phyloP scores from a whole-genome alignment of 2,329 filamentous ascomycete species.

The Sclerotiophoma versabilis region DNA sequence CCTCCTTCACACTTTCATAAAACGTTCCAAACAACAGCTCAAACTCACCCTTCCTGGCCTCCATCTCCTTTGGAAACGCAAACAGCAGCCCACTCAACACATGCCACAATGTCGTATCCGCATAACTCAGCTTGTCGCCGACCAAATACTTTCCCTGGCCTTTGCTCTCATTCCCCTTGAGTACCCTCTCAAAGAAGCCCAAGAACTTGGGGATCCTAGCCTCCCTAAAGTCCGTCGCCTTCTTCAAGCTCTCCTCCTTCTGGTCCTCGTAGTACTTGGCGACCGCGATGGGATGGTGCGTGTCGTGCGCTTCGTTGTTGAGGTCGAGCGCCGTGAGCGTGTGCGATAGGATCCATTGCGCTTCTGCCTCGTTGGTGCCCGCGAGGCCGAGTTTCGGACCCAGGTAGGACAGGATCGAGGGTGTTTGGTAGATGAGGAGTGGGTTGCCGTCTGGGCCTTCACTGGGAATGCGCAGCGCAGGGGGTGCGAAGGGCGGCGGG shows the following conservation, averaged over 20 bases:
- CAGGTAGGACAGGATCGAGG: conserved; percentile 77
- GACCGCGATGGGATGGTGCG: conserved; percentile 73
- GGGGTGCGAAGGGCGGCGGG: conserved; percentile 71
- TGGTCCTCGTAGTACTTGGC: conserved; percentile 76
- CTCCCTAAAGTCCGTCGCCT: conserved; percentile 64
- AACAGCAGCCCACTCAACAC: conserved; percentile 63
- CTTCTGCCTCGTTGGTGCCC: conserved; percentile 56
- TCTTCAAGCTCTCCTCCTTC: conserved; percentile 68
- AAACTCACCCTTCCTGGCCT: conserved; percentile 64
- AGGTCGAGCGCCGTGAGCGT: conserved; percentile 75
- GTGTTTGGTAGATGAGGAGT: conserved; percentile 71
- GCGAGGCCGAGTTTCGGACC: conserved; percentile 66
- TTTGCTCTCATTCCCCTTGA: conserved; percentile 64
- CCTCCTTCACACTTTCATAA: conserved; percentile 67
- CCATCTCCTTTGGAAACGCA: conserved; percentile 74
- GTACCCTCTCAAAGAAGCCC: conserved; percentile 71
- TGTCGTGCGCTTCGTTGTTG: conserved; percentile 75
- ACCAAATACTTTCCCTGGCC: conserved; percentile 70
- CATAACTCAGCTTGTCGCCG: conserved; percentile 70
- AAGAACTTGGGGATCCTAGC: conserved; percentile 75
- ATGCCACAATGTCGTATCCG: conserved; percentile 77
- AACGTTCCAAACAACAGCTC: conserved; percentile 66
- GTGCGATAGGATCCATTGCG: conserved; percentile 68
- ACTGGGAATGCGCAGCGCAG: conserved; percentile 63
- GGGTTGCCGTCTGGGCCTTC: conserved; percentile 61